A percentile compares a stretch with the other conserved stretches of the same genome.
Evolutionary conservation across 2,329 filamentous ascomycete species (phyloP).

Genomic region (Claviceps pusilla): DNA sequence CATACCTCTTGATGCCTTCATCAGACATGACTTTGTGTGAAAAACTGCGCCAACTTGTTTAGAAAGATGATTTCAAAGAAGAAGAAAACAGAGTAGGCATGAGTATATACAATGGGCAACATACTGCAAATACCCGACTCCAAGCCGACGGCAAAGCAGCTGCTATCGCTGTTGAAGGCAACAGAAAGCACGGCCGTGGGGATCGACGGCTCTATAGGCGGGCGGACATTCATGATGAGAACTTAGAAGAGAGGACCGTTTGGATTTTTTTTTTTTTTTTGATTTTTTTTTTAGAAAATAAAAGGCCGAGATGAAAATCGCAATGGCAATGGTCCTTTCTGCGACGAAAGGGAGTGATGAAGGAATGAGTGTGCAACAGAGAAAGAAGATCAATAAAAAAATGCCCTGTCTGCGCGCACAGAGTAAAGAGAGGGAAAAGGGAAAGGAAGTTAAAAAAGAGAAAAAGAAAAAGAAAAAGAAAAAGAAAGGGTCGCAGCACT

Average conservation of each 20-base stretch:
- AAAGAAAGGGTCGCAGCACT: background rate
- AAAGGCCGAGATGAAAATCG: background rate
- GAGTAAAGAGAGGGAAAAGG: background rate
- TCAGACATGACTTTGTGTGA: slow-evolving; percentile 54
- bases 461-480: background rate
- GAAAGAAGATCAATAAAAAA: background rate
- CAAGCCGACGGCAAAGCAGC: slow-evolving; percentile 74
- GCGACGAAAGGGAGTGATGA: no score
- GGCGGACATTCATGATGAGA: slow-evolving; percentile 70
- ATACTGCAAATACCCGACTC: slow-evolving; percentile 74
- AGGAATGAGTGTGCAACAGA: background rate
- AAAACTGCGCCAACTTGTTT: slow-evolving; percentile 38
- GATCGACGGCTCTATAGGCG: slow-evolving; percentile 63
- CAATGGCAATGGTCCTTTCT: background rate
- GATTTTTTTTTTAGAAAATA: background rate
- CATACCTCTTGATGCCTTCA: slow-evolving; percentile 40
- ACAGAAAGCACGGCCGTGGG: slow-evolving; percentile 66
- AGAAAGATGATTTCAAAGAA: background rate
- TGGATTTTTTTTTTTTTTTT: background rate
- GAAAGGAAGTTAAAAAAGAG: background rate
- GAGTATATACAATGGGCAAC: slow-evolving; percentile 14
- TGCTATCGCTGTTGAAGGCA: slow-evolving; percentile 72
- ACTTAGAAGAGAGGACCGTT: slow-evolving; percentile 9
- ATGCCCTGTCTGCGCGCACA: background rate
- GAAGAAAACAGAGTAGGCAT: background rate